Base-by-base conservation (phyloP, 306 rosid species). In the Glycine tomentella region DNA sequence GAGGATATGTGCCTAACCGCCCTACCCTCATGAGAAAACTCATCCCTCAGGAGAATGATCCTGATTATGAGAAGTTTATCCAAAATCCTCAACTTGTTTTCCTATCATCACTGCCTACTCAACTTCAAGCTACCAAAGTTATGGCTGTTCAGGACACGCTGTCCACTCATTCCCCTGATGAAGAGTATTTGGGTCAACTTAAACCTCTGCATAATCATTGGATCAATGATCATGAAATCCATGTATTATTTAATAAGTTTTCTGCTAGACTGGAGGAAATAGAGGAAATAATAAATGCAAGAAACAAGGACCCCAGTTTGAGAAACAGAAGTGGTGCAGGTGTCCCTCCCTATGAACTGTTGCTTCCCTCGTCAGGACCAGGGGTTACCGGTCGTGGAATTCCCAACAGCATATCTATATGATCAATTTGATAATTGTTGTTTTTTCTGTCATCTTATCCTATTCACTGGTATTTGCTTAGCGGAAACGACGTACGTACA, bases 71-170 rank as follows among this genome's bases (percentile, higher is more conserved):
- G 3, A 88, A 85, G 73, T 91, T 95, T 14, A 88, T 95, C 58
- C 66, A 75, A 46, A 88, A 93, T 84, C 99, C 99, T 20, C 93
- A 93, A 75, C 85, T 52, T 9, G 81, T 81, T 40, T 95, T 93
- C 86, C 85, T 95, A 14, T 89, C 98, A 74, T 91, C 97, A 13
- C 80, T 95, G 86, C 96, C 99, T n/a, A 95, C 97, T 49, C 85
- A 88, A 76, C 99, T 95, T 83, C 97, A 95, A 87, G 99, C 99
- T 55, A 95, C 99, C 61, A 95, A 95, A 84, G 82, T 95, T n/a
- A 95, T 95, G 99, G 98, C 99, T 14, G 97, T 95, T 82, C 98
- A 91, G 84, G 96, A 95, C 80, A 93, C 98, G 6, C 82, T 94
- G 31, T 94, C 98, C 3, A 92, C 97, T 31, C 98, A 95, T 84